Evolutionary conservation across 2,329 filamentous ascomycete species (phyloP), one percentile per base, ranked within the genome.

Genomic region (Albophoma yamanashiensis): DNA sequence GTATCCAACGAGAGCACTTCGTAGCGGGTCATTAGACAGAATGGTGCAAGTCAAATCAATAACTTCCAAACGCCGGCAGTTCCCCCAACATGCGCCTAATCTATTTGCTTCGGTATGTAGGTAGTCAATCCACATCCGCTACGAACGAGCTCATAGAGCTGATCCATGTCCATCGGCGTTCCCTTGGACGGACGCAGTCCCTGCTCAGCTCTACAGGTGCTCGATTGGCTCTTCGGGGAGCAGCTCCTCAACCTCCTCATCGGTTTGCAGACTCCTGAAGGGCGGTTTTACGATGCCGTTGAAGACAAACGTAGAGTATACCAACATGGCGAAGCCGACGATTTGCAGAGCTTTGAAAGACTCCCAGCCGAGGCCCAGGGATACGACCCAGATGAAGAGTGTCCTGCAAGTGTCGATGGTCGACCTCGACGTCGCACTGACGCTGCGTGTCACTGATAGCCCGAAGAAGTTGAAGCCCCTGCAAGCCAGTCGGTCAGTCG

Each of bases 381-480:
- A 96, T 17, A 96, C 90, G 36, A 99, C 82, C 94, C 94, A 99
- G 75, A 99, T 97, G 77, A 99, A 97, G 1, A 99, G 83, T 0
- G 94, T 99, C 47, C 93, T 87, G 79, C 92, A 97, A 1, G 94
- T 99, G 74, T 99, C 94, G 68, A 99, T 97, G 39, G 93, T 97
- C 39, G 91, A 96, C 62, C 94, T 86, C 1, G 93, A 91, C 0
- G 94, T 99, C 14, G 94, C 94, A 64, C 89, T 95, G 65, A 99
- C 91, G 63, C 77, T 87, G 62, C 91, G 86, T 0, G 94, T 99
- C 11, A 99, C 93, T 0, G 90, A 94, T 12, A 99, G 83, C 9
- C 94, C 94, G 74, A 99, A 99, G 79, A 96, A 99, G 77, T 99
- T 99, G 83, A 97, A 99, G 59, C 93, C 92, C 64, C 91, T 95